Percentiles rank a stretch among this genome's conserved stretches.
These are phyloP conservation scores for Anastatica hierochuntica DNA, from an alignment of 345 rosid genomes.

Conservation along the genomic window DNA sequence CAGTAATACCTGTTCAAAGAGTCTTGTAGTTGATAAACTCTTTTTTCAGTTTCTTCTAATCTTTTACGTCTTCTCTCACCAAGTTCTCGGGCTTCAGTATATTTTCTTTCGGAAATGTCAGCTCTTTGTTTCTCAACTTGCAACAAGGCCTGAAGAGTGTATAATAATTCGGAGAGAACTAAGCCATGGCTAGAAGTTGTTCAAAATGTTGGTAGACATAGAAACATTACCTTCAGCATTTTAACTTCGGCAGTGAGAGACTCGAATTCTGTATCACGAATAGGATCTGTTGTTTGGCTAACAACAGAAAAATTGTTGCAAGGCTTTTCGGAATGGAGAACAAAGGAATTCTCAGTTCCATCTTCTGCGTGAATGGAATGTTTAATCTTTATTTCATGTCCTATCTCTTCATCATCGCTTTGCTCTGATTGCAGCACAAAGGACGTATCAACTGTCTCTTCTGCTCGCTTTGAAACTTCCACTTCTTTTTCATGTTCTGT, in stretches of 20 bases:
- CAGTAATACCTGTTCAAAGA: slow-evolving; percentile 68
- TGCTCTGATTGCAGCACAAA: slow-evolving; percentile 3
- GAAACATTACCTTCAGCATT: slow-evolving; percentile 49
- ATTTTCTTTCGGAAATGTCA: slow-evolving; percentile 54
- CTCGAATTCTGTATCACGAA: slow-evolving; percentile 37
- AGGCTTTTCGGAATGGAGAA: slow-evolving; percentile 21
- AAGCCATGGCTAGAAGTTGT: too few relatives aligned
- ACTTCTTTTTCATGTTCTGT: slow-evolving; percentile 1
- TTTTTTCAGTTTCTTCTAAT: slow-evolving; percentile 63
- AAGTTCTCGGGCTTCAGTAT: slow-evolving; percentile 46
- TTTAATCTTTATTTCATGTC: neutral
- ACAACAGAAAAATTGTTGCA: slow-evolving; percentile 13
- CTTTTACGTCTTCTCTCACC: slow-evolving; percentile 60
- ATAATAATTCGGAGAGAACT: too few relatives aligned
- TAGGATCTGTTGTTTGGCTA: slow-evolving; percentile 25
- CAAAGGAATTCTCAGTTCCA: too few relatives aligned
- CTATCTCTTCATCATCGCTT: too few relatives aligned
- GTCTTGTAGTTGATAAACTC: slow-evolving; percentile 67
- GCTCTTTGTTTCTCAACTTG: slow-evolving; percentile 65
- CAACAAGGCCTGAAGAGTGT: slow-evolving; percentile 43
- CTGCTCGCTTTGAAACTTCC: slow-evolving; percentile 11
- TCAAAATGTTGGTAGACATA: too few relatives aligned
- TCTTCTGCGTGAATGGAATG: too few relatives aligned
- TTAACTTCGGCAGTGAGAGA: slow-evolving; percentile 46
- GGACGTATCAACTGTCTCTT: slow-evolving; percentile 8